Percentiles rank a stretch among this genome's conserved stretches.
phyloP scores from a whole-genome alignment of 805 yeast species.

The Wickerhamomyces rabaulensis region DNA sequence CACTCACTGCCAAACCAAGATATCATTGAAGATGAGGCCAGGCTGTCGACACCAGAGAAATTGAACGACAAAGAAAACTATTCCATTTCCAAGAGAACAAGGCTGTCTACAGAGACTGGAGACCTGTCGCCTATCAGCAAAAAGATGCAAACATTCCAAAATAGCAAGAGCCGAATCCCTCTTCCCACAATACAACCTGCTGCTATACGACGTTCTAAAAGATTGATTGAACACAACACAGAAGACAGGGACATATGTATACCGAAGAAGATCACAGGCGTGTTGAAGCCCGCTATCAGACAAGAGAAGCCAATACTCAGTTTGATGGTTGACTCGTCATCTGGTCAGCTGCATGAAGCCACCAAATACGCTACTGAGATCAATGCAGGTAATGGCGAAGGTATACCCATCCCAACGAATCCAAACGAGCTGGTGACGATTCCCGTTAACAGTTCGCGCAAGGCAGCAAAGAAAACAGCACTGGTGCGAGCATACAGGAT shows the following conservation, averaged over 20 bases:
- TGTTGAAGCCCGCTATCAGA: slow-evolving; percentile 14
- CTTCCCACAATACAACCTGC: slow-evolving; percentile 7
- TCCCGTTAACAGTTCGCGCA: slow-evolving; percentile 29
- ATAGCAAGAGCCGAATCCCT: slow-evolving; percentile 17
- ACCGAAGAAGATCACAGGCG: slow-evolving; percentile 13
- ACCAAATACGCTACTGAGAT: slow-evolving; percentile 66
- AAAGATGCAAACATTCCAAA: slow-evolving; percentile 7
- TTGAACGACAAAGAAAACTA: slow-evolving; percentile 12
- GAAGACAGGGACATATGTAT: slow-evolving; percentile 6
- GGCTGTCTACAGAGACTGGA: slow-evolving; percentile 2
- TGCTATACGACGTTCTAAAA: slow-evolving; percentile 19
- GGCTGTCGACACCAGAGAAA: slow-evolving; percentile 6
- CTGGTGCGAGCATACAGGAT: slow-evolving; percentile 13
- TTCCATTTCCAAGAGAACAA: slow-evolving; percentile 11
- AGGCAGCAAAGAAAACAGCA: slow-evolving; percentile 15
- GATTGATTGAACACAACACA: slow-evolving; percentile 6
- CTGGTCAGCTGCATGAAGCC: slow-evolving; percentile 57
- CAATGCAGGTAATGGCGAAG: slow-evolving; percentile 56
- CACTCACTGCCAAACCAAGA: neutral
- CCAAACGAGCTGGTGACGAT: slow-evolving; percentile 55
- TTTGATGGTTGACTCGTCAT: slow-evolving; percentile 55
- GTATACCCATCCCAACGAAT: slow-evolving; percentile 56
- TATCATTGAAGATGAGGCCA: slow-evolving; percentile 3
- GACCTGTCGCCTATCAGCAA: slow-evolving; percentile 10
- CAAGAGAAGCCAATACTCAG: slow-evolving; percentile 23